Evolutionary conservation across 225 moss, liverwort and hornwort genomes (phyloP), one percentile per base, ranked within the genome.

Genomic region (Climacium dendroides): DNA sequence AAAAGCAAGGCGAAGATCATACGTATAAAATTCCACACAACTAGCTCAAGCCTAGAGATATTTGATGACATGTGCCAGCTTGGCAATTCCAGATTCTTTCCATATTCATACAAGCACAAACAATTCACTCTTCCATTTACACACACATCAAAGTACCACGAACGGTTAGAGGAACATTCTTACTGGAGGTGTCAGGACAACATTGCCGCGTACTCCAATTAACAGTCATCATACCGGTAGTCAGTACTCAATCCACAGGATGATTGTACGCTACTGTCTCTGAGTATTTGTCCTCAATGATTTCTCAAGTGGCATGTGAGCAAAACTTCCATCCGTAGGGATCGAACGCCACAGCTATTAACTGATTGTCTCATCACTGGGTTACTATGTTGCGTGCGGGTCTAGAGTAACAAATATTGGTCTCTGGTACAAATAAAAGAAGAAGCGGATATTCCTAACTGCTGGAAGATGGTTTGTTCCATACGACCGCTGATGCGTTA

Each of bases 301-400:
- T 83, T 74, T 76, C 75, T 86, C 53, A 43, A 57, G 83, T 90
- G 83, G 88, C 83, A 43, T 50, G 50, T 55, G 76, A 59, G 77
- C 92, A 92, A 92, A 92, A 92, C 37, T 84, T 87, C 72, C 65
- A 88, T 88, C 58, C 45, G 53, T 10, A 86, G 45, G 81, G 88
- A 90, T 86, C 80, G 70, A 83, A 84, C 30, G 80, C 88, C 86
- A 81, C 74, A 30, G 65, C 82, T 85, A 84, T 35, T 48, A 8
- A 85, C 82, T 32, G 62, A 87, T 53, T 47, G 48, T 73, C 74
- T 79, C 57, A 65, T 82, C 76, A 63, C 70, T 78, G 55, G 37
- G 15, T 53, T 87, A 23, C 77, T 61, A 37, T 74, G 59, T 69
- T 76, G 88, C 74, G 64, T 61, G 61, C 41, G 22, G 50, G 48